phyloP scores from a whole-genome alignment of 2,329 filamentous ascomycete species.

The Alternaria sp. region DNA sequence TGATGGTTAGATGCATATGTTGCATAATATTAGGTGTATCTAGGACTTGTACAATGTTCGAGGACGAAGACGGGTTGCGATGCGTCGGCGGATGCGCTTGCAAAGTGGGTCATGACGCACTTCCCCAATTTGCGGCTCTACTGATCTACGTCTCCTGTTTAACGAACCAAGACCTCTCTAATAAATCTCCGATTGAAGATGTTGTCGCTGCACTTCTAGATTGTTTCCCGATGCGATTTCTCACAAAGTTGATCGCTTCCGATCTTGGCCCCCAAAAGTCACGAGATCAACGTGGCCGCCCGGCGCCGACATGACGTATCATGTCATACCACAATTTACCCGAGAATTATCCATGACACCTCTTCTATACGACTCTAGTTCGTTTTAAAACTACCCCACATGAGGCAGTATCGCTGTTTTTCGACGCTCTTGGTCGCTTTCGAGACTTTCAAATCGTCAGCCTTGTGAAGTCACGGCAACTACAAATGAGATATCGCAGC shows the following conservation, averaged over 20 bases:
- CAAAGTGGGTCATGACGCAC: neutral
- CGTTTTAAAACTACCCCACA: no score
- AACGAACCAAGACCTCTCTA: neutral
- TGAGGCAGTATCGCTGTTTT: no score
- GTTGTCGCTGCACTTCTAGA: neutral
- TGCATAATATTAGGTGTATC: no score
- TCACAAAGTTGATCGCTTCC: neutral
- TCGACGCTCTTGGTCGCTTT: no score
- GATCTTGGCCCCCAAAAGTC: neutral
- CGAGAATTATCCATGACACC: no score
- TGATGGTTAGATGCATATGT: fast-evolving
- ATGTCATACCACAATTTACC: neutral
- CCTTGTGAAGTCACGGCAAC: no score
- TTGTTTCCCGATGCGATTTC: fast-evolving
- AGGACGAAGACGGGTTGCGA: no score
- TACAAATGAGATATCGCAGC: no score
- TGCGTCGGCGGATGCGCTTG: no score
- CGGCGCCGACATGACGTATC: neutral
- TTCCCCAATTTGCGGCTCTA: neutral
- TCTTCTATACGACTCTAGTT: no score
- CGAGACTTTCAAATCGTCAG: no score
- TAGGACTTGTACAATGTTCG: fast-evolving
- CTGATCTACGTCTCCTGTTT: neutral
- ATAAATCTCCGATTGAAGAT: fast-evolving
- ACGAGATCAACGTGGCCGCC: neutral